phyloP scores from a whole-genome alignment of 129 eudicot genomes.

The Silybum marianum region DNA sequence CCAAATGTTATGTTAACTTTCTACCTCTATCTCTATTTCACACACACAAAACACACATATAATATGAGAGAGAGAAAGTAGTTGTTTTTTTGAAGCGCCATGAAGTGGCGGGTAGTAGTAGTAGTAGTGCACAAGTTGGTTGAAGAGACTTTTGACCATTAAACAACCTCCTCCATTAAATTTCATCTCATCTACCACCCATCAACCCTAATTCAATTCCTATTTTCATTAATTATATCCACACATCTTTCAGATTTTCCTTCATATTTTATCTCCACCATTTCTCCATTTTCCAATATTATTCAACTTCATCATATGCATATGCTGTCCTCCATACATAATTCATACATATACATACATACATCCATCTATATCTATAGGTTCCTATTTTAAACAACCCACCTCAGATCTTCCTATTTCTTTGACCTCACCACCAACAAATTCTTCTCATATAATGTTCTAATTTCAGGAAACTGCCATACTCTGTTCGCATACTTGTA shows the following conservation, averaged over 20 bases:
- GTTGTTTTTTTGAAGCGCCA: background rate
- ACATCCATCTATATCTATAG: background rate
- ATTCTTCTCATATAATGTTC: slow-evolving; percentile 36
- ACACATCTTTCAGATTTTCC: background rate
- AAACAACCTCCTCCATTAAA: slow-evolving; percentile 16
- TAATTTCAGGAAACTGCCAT: slow-evolving; percentile 25
- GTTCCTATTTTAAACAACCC: slow-evolving; percentile 26
- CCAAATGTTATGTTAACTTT: too few relatives aligned
- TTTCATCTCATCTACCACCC: slow-evolving; percentile 31
- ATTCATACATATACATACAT: background rate
- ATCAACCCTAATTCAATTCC: slow-evolving; percentile 28
- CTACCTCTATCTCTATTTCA: background rate
- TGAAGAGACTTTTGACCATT: slow-evolving; percentile 29
- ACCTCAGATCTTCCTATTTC: slow-evolving; percentile 60
- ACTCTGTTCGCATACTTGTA: background rate
- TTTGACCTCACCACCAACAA: slow-evolving; percentile 48
- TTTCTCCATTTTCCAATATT: background rate
- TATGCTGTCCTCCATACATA: background rate
- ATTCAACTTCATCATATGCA: background rate
- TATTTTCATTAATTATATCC: slow-evolving; percentile 16
- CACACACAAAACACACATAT: background rate
- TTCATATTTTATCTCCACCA: slow-evolving; percentile 16
- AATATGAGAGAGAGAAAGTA: background rate
- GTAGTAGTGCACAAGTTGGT: slow-evolving; percentile 20
- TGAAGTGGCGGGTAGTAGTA: slow-evolving; percentile 29